Conservation (phyloP, 2,329 filamentous ascomycete genomes). For the Xylaria sp. region DNA sequence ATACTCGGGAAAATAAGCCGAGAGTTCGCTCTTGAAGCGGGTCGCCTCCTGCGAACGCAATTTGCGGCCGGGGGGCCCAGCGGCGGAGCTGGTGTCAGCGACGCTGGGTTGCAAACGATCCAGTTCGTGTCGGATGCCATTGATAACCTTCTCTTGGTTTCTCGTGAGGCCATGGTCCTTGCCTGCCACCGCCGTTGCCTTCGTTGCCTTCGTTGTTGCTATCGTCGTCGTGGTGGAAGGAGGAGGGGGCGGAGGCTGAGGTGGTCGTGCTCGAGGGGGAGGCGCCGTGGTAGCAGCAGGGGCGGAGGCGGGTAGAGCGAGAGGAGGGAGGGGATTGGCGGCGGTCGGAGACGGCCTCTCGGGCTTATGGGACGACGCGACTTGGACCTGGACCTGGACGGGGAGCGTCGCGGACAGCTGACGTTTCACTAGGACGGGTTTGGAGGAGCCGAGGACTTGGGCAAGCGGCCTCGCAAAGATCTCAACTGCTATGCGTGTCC, state of each 20-base stretch:
- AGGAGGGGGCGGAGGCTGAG: slow-evolving; percentile 35
- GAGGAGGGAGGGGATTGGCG: slow-evolving; percentile 19
- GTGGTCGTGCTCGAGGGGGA: slow-evolving; percentile 22
- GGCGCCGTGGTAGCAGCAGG: slow-evolving; percentile 23
- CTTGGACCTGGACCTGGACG: slow-evolving; percentile 10
- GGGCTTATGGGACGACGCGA: slow-evolving; percentile 35
- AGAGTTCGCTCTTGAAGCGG: slow-evolving; percentile 88
- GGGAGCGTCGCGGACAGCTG: slow-evolving; percentile 30
- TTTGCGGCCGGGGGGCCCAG: slow-evolving; percentile 72
- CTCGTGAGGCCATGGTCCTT: slow-evolving; percentile 48
- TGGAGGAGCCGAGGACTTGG: slow-evolving; percentile 34
- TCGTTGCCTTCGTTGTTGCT: background rate
- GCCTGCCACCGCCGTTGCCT: slow-evolving; percentile 34
- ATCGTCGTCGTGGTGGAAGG: slow-evolving; percentile 8
- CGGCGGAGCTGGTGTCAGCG: slow-evolving; percentile 46
- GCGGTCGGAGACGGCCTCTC: slow-evolving; percentile 30
- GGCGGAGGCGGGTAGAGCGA: slow-evolving; percentile 27
- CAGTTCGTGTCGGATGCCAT: slow-evolving; percentile 67
- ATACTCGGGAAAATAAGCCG: slow-evolving; percentile 90
- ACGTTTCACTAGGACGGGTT: slow-evolving; percentile 36
- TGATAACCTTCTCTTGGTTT: slow-evolving; percentile 63
- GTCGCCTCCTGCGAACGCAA: slow-evolving; percentile 85
- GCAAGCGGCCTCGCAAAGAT: slow-evolving; percentile 47
- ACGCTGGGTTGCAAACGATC: slow-evolving; percentile 58
- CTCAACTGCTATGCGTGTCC: slow-evolving; percentile 58